Evolutionary conservation across 2,329 filamentous ascomycete genomes (phyloP), one percentile per base, ranked within the genome.

Genomic region (Arachnopeziza araneosa): DNA sequence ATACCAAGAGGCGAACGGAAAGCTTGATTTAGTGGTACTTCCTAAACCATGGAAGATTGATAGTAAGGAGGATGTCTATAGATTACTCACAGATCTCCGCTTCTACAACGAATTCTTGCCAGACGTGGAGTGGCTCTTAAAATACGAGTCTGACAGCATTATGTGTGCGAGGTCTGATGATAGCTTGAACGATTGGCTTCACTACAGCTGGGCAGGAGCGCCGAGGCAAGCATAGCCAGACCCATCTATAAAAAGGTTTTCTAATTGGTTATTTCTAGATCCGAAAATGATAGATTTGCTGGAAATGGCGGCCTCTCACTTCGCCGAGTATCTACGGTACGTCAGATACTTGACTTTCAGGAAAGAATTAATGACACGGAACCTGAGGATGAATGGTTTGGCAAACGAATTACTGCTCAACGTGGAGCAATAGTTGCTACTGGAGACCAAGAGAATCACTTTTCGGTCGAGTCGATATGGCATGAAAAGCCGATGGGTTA

Each of bases 331-430:
- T 81, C 79, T 1, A 73, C 78, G n/a, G 80, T 84, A 56, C 71
- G 73, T 7, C 74, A 75, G 22, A 72, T 83, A 2, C 74, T 84
- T 14, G 66, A 68, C 32, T 80, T 80, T 64, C 80, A 84, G 63
- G 71, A 72, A 22, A 76, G 82, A n/a, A 75, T 74, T 65, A 80
- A 81, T 70, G 71, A 81, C 67, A 77, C 77, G 12, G 74, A 78
- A 48, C 73, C 81, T 49, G 82, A 84, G 67, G 82, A 83, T 58
- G 76, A 81, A 60, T 85, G 82, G 82, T 80, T 83, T 60, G 77
- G 77, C 14, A 75, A 76, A 62, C 76, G 81, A 2, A 67, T 84
- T 24, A 76, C 75, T 55, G 67, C 77, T 36, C 68, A 82, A 26
- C 79, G 80, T 0, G 78, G 77, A 22, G 77, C 78, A 9, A 78